phyloP scores from a whole-genome alignment of 129 eudicot genomes.

The Arctium minus region DNA sequence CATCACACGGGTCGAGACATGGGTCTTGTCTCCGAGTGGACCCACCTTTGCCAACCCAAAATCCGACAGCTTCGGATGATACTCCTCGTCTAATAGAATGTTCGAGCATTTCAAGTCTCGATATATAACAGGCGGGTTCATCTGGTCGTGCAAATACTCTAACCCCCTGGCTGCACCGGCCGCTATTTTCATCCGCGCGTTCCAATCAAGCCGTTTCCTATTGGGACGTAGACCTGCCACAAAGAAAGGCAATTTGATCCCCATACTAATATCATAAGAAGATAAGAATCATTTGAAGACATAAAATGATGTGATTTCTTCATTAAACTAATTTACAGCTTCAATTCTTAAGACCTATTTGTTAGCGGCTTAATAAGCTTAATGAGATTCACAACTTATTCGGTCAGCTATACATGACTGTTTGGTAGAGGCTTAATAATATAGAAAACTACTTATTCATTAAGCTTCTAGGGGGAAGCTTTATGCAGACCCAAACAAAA shows the following conservation, averaged over 20 bases:
- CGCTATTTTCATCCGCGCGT: constrained; percentile 78
- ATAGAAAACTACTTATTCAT: too few relatives aligned
- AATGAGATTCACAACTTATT: too few relatives aligned
- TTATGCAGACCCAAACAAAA: too few relatives aligned
- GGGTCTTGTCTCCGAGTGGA: constrained; percentile 89
- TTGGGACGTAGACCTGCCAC: constrained; percentile 28
- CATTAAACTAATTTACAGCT: not conserved
- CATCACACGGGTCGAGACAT: constrained; percentile 95
- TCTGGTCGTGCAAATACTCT: constrained; percentile 77
- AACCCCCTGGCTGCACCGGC: constrained; percentile 82
- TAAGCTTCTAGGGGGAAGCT: too few relatives aligned
- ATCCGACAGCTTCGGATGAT: constrained; percentile 83
- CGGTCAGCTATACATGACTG: too few relatives aligned
- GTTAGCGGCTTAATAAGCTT: too few relatives aligned
- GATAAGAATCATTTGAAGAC: not conserved
- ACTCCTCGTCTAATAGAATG: constrained; percentile 73
- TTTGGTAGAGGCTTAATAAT: too few relatives aligned
- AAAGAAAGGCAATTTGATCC: not conserved
- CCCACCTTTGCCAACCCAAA: constrained; percentile 95
- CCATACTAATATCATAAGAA: not conserved
- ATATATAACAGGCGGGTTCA: constrained; percentile 70
- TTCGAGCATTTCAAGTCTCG: constrained; percentile 91
- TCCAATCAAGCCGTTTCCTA: constrained; percentile 62
- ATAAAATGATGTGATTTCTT: not conserved
- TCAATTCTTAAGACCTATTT: not conserved